These are phyloP conservation scores for Camellia granthamiana DNA, from an alignment of 148 eudicot species.

Conservation along the genomic window DNA sequence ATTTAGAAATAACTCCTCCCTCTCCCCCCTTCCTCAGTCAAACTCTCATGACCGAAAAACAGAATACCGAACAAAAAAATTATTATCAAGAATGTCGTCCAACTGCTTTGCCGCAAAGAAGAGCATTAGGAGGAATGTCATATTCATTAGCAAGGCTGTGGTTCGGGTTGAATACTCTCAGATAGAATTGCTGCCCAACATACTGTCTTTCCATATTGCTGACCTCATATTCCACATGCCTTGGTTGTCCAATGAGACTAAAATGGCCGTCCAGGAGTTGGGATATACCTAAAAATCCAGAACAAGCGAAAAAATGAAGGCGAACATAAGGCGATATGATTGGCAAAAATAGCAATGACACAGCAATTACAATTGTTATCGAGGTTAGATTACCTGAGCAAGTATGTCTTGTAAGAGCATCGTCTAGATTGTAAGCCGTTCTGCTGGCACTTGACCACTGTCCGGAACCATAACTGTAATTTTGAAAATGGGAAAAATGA, in stretches of 20 bases:
- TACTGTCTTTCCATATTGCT: slow-evolving; percentile 56
- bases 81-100: slow-evolving; percentile 31
- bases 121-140: slow-evolving; percentile 42
- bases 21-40: slow-evolving; percentile 4
- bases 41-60: slow-evolving; percentile 21
- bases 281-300: slow-evolving; percentile 46
- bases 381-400: slow-evolving; percentile 32
- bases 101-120: slow-evolving; percentile 52
- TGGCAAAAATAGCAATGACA: no score
- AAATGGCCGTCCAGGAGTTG: slow-evolving; percentile 52
- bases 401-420: slow-evolving; percentile 50
- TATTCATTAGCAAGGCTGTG: slow-evolving; percentile 44
- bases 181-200: slow-evolving; percentile 54
- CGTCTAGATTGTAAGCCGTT: slow-evolving; percentile 35
- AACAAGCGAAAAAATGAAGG: background rate
- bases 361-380: background rate
- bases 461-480: slow-evolving; percentile 66
- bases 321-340: background rate
- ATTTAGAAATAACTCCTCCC: background rate
- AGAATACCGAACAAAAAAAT: background rate
- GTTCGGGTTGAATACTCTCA: slow-evolving; percentile 37
- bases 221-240: slow-evolving; percentile 83
- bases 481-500: slow-evolving; percentile 3
- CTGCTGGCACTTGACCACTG: slow-evolving; percentile 57
- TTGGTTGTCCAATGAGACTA: slow-evolving; percentile 64